Base-by-base conservation (phyloP, 2,329 filamentous ascomycete species). In the Arthrobotrys pseudoclavata region DNA sequence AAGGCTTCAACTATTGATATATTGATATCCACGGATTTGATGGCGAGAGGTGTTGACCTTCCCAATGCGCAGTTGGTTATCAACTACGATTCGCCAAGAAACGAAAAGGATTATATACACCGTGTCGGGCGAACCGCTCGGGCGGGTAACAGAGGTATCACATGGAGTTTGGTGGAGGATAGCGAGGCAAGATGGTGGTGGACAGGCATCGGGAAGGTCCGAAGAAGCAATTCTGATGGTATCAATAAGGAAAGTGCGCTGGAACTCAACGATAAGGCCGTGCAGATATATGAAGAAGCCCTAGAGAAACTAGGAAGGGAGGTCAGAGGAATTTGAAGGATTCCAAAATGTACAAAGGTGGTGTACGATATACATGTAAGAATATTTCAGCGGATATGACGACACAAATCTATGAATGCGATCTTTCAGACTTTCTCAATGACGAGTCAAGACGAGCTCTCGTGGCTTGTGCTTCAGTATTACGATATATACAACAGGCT, bases 161-260 rank as follows among this genome's bases (percentile, higher is more conserved):
- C 95, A 0, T 97, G 94, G 92, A 97, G 94, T 0, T 85, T 99
- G 12, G 90, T 97, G 60, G 91, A 90, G 3, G 91, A 94, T 81
- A 88, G 88, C 1, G 94, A 99, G 84, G 94, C 91, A 22, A 89
- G 91, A 52, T 97, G 96, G 94, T 99, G 98, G 84, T 94, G 92
- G 88, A 91, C 91, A 75, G 91, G 92, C 81, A 91, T 98, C 79
- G 91, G 89, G 1, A 88, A 87, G 69, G 85, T 86, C 4, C 82
- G 84, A 24, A 87, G 86, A 71, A 86, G 90, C 3, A 83, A 84
- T 71, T 85, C 88, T 60, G 82, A 82, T 2, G 74, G 74, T 15
- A 83, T 82, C 70, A 86, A 84, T 77, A 85, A 87, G 26, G 84
- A 84, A 79, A 60, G 13, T 10, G 26, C 31, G 4, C 69, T 63